These are phyloP conservation scores for Mariannaea elegans DNA, from an alignment of 2,329 filamentous ascomycete genomes.

Conservation along the genomic window DNA sequence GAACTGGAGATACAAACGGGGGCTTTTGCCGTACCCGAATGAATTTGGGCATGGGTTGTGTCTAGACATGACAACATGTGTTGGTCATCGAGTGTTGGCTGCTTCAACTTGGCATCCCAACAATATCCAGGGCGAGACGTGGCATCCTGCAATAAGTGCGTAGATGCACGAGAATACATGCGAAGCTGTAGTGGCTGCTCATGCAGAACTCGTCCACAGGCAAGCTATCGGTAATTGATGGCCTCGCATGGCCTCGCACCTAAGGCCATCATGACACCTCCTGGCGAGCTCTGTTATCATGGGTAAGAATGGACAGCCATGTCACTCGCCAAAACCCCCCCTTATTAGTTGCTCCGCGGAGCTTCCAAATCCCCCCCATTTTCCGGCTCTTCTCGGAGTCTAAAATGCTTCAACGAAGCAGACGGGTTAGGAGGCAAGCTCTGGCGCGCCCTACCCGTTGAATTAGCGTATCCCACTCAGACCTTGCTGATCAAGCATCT, in stretches of 20 bases:
- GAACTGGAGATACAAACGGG: too few relatives aligned
- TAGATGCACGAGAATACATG: background rate
- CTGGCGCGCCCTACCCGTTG: too few relatives aligned
- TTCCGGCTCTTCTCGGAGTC: background rate
- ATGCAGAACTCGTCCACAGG: background rate
- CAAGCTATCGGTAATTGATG: too few relatives aligned
- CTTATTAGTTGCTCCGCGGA: background rate
- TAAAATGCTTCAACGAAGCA: too few relatives aligned
- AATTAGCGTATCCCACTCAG: background rate
- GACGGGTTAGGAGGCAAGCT: background rate
- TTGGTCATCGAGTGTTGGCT: too few relatives aligned
- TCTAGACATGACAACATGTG: too few relatives aligned
- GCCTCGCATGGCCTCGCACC: background rate
- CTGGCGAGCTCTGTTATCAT: too few relatives aligned
- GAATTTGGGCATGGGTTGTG: background rate
- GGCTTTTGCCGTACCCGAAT: too few relatives aligned
- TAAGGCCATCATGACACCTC: constrained; percentile 12
- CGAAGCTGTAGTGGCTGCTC: background rate
- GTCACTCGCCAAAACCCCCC: background rate
- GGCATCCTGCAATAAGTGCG: constrained; percentile 5
- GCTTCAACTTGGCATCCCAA: background rate
- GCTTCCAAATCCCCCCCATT: background rate
- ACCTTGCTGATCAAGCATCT: constrained; percentile 7
- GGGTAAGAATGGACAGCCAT: background rate
- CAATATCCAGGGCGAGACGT: constrained; percentile 3